Conservation (phyloP, 2,329 filamentous ascomycete species). For the Colletotrichum camelliae region DNA sequence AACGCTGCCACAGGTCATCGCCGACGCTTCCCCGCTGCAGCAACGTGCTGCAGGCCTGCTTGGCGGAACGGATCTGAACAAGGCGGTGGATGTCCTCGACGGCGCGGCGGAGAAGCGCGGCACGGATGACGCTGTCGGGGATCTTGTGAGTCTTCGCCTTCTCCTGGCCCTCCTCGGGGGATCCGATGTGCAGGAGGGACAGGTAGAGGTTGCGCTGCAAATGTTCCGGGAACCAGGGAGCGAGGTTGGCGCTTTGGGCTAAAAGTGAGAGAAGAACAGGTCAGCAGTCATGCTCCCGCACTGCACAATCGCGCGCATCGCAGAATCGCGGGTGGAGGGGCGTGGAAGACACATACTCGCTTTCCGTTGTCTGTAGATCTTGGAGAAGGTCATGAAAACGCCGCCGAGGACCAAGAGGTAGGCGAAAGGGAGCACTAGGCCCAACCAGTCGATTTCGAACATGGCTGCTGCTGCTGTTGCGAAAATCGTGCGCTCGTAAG, state of each 20-base stretch:
- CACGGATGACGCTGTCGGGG: conserved; percentile 85
- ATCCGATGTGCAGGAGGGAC: conserved; percentile 82
- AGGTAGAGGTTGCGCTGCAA: conserved; percentile 94
- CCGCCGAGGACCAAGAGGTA: conserved; percentile 89
- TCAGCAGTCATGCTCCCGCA: not conserved
- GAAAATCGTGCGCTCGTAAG: conserved; percentile 11
- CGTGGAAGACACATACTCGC: conserved; percentile 60
- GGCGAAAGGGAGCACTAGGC: conserved; percentile 84
- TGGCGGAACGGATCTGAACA: conserved; percentile 85
- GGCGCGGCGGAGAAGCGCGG: conserved; percentile 86
- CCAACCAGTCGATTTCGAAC: conserved; percentile 73
- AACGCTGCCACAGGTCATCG: conserved; percentile 94
- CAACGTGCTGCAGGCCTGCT: conserved; percentile 83
- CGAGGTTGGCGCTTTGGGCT: conserved; percentile 84
- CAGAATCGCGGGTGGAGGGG: not conserved
- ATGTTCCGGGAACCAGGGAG: conserved; percentile 93
- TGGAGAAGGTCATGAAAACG: conserved; percentile 90
- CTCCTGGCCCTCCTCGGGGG: conserved; percentile 64
- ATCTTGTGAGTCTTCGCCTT: conserved; percentile 75
- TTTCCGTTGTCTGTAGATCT: conserved; percentile 92
- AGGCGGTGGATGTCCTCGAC: conserved; percentile 93
- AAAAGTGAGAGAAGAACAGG: conserved; percentile 20
- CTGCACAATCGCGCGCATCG: not conserved
- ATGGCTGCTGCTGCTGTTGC: conserved; percentile 37
- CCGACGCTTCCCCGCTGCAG: conserved; percentile 91